phyloP scores from a whole-genome alignment of 331 rosid species.

The Saraca asoca region DNA sequence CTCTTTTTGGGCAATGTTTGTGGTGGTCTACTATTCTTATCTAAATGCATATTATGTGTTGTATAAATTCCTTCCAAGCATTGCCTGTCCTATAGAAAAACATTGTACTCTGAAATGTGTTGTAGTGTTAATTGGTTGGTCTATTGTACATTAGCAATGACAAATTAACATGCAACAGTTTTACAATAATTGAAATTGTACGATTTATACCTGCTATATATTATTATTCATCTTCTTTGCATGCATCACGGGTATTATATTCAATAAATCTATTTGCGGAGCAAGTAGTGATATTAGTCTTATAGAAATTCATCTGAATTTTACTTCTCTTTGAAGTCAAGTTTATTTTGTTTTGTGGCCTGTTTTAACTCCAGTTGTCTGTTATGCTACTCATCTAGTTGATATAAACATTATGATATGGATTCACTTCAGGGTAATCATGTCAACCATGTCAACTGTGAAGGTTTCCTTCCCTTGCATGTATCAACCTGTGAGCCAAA shows the following conservation, averaged over 20 bases:
- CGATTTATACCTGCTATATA: not conserved
- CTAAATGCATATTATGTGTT: not conserved
- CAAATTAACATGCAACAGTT: no score
- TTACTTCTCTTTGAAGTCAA: conserved; percentile 5
- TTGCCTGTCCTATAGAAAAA: not conserved
- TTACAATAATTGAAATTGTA: no score
- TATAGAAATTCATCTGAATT: not conserved
- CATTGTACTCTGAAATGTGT: not conserved
- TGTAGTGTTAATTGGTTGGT: not conserved
- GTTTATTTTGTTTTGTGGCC: not conserved
- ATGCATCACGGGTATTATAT: not conserved
- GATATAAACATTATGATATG: not conserved
- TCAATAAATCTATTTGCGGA: no score
- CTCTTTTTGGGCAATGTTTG: not conserved
- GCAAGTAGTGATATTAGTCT: not conserved
- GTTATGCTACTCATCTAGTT: not conserved
- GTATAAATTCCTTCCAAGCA: not conserved
- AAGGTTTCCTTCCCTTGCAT: conserved; percentile 47
- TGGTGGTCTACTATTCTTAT: conserved; percentile 14
- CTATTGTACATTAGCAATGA: not conserved
- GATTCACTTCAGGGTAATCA: not conserved
- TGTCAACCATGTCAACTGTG: conserved; percentile 56
- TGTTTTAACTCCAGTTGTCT: not conserved
- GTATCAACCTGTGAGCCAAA: conserved; percentile 38
- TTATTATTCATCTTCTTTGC: no score